Evolutionary conservation across 805 yeast species (phyloP).

Genomic region (Scheffersomyces lignosus): DNA sequence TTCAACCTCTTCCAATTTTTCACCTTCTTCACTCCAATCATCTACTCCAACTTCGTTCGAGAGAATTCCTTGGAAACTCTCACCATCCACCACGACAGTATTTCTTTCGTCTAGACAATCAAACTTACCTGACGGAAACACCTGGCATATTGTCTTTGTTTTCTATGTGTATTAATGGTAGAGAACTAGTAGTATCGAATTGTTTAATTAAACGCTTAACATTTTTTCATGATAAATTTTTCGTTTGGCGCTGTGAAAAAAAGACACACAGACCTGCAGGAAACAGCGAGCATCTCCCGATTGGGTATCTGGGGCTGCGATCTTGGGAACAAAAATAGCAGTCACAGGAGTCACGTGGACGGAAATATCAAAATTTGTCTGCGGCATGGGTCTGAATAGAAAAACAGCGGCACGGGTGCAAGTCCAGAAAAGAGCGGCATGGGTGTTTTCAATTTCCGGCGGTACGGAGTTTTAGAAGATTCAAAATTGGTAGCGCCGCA

Average conservation of each 20-base stretch:
- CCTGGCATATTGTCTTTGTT: constrained; percentile 77
- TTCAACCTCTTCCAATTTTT: too few species aligned
- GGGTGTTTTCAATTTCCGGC: constrained; percentile 2
- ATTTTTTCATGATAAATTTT: too few species aligned
- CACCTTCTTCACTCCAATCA: too few species aligned
- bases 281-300: background rate
- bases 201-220: too few species aligned
- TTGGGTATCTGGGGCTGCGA: background rate
- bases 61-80: constrained; percentile 6
- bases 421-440: constrained; percentile 4
- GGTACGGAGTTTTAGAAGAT: constrained; percentile 2
- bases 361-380: too few species aligned
- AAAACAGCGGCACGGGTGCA: too few species aligned
- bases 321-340: background rate
- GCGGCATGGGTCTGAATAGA: background rate
- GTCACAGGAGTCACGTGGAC: constrained; percentile 1
- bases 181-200: background rate
- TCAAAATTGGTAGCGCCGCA: too few species aligned
- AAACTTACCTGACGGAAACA: constrained; percentile 94
- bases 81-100: constrained; percentile 28
- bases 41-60: background rate
- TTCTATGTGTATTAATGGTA: constrained; percentile 3
- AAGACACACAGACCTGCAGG: too few species aligned
- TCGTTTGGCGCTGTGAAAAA: constrained; percentile 2
- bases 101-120: background rate